Evolutionary conservation across 371 early-diverging fungal genomes (phyloP), one percentile per base, ranked within the genome.

Genomic region (Catenaria anguillulae): DNA sequence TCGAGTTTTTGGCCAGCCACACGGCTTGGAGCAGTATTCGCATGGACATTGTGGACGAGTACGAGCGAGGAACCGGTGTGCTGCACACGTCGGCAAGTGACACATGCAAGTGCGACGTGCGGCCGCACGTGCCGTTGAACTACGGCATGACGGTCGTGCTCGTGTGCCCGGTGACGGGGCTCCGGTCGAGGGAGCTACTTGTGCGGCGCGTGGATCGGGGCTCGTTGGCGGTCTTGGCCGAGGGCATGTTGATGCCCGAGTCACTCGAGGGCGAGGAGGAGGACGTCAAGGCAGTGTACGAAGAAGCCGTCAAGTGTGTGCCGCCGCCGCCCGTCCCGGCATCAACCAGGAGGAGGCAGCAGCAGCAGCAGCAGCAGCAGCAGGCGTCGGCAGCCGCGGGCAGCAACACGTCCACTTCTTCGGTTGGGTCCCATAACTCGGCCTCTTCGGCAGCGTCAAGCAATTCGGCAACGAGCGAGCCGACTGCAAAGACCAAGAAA

Each of bases 141-240:
- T 56, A 56, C 58, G 17, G 17, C 12, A 5, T 10, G 58, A 56
- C 82, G 65, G 79, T 89, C 37, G 76, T 86, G 52, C 69, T 89
- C 52, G 75, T 73, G 43, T 84, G 85, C 64, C 73, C 81, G 17
- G 72, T 72, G 19, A 83, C 84, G 0, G 86, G 85, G 21, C 66
- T 83, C 36, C 64, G 72, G 33, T 84, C 89, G 15, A 84, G 83
- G 33, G 77, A 82, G 2, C 70, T 87, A 67, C 77, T 89, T 61
- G 79, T 89, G 55, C 83, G 85, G 69, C 87, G 87, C 64, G 88
- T 89, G 6, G 89, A 87, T 63, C 82, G 83, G 59, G 85, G 86
- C 5, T 76, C 82, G 1, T 77, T 86, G 42, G 80, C 78, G 19
- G 33, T 56, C n/a, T 6, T 56, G 5, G 58, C 34, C 34, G 58